phyloP scores from a whole-genome alignment of 1,139 yeast genomes.

The Trichomonascaceae sp. region DNA sequence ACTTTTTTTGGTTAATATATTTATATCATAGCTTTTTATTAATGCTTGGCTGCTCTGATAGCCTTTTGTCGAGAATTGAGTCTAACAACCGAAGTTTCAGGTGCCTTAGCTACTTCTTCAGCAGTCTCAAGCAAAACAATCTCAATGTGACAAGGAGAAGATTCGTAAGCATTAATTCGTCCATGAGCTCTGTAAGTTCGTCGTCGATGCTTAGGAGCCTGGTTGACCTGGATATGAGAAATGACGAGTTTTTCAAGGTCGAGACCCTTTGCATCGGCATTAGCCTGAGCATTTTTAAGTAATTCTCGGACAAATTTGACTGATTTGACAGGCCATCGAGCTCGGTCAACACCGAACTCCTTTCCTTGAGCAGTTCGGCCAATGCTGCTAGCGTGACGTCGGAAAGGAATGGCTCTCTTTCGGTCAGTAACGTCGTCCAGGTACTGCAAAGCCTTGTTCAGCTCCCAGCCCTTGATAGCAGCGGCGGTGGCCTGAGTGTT shows the following conservation, averaged over 20 bases:
- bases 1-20: slow-evolving; percentile 6
- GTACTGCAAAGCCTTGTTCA: slow-evolving; percentile 93
- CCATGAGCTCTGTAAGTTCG: slow-evolving; percentile 99
- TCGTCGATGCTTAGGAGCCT: slow-evolving; percentile 99
- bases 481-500: slow-evolving; percentile 99
- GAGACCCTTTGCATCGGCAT: slow-evolving; percentile 99
- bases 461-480: slow-evolving; percentile 97
- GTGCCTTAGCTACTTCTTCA: slow-evolving; percentile 91
- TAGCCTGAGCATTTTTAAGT: slow-evolving; percentile 96
- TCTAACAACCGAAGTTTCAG: slow-evolving; percentile 71
- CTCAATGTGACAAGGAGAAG: slow-evolving; percentile 98
- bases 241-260: slow-evolving; percentile 89
- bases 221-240: slow-evolving; percentile 99
- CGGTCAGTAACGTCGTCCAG: slow-evolving; percentile 95
- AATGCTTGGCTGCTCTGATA: slow-evolving; percentile 58
- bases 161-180: slow-evolving; percentile 98
- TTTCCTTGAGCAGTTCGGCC: slow-evolving; percentile 99
- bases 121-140: slow-evolving; percentile 92
- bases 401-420: slow-evolving; percentile 99
- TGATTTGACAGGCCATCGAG: slow-evolving; percentile 99
- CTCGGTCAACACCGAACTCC: slow-evolving; percentile 99
- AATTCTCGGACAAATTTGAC: slow-evolving; percentile 93
- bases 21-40: slow-evolving; percentile 8
- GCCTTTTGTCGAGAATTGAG: slow-evolving; percentile 89
- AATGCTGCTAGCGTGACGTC: slow-evolving; percentile 93